These are phyloP conservation scores for Beta macrorhiza DNA, from an alignment of 179 eudicot species.

Conservation along the genomic window DNA sequence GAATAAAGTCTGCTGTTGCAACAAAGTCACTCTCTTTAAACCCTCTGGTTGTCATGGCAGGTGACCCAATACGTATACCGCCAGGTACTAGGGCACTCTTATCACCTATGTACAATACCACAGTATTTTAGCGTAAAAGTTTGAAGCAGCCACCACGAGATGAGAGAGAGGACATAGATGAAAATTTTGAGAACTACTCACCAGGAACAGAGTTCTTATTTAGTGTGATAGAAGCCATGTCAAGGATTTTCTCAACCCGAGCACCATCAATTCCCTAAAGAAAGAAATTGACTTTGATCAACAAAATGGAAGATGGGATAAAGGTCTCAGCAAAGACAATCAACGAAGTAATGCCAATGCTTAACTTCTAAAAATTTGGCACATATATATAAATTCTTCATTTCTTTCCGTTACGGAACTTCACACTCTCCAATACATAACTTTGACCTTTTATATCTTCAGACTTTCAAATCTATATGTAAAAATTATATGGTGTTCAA, in stretches of 20 bases:
- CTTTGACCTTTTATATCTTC: too few relatives aligned
- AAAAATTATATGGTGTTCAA: too few relatives aligned
- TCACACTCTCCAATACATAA: too few relatives aligned
- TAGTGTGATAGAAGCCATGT: conserved; percentile 82
- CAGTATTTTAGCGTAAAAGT: neutral
- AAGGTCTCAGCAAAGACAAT: neutral
- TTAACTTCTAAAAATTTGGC: neutral
- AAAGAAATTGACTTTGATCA: neutral
- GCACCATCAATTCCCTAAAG: conserved; percentile 77
- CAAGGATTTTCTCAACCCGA: conserved; percentile 79
- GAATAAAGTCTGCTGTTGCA: conserved; percentile 65
- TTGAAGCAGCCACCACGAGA: neutral
- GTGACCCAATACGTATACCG: conserved; percentile 82
- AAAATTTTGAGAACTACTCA: conserved; percentile 22
- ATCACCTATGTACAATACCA: conserved; percentile 46
- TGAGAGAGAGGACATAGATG: neutral
- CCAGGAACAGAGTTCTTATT: conserved; percentile 88
- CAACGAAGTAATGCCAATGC: neutral
- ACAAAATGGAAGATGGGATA: neutral
- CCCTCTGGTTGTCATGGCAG: conserved; percentile 89
- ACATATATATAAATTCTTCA: neutral
- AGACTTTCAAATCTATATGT: too few relatives aligned
- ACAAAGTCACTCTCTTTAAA: conserved; percentile 65
- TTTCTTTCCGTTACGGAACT: too few relatives aligned
- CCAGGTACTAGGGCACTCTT: conserved; percentile 86